Evolutionary conservation across 164 flowering plant species (phyloP).

Genomic region (Brasenia schreberi): DNA sequence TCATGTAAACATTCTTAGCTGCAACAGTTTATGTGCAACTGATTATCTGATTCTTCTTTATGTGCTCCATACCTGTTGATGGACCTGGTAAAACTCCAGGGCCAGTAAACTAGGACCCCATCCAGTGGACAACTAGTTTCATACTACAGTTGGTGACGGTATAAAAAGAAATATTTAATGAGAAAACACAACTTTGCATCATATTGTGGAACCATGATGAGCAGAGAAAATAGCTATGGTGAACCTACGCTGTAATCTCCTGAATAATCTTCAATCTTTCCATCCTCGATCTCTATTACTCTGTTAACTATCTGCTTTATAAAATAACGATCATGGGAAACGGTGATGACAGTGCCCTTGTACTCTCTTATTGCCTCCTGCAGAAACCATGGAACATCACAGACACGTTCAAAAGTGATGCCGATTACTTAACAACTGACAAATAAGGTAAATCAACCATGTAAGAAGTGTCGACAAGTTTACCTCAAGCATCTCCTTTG

Average conservation of each 20-base stretch:
- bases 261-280: conserved; percentile 61
- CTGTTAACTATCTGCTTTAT: conserved; percentile 89
- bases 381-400: neutral
- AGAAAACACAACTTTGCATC: neutral
- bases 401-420: neutral
- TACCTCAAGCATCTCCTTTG: conserved; percentile 99
- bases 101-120: no score
- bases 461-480: neutral
- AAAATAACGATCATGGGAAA: conserved; percentile 94
- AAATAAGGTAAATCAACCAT: neutral
- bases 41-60: no score
- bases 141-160: neutral
- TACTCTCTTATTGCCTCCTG: conserved; percentile 95
- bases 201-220: neutral
- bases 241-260: conserved; percentile 93
- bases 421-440: neutral
- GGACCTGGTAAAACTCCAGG: no score
- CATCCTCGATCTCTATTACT: conserved; percentile 81
- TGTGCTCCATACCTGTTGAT: no score
- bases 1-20: no score
- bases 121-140: no score
- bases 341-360: conserved; percentile 80
- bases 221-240: neutral
- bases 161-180: no score
- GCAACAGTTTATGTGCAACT: no score